Evolutionary conservation across 2,329 filamentous ascomycete genomes (phyloP), one percentile per base, ranked within the genome.

Genomic region (Cercospora zeina): DNA sequence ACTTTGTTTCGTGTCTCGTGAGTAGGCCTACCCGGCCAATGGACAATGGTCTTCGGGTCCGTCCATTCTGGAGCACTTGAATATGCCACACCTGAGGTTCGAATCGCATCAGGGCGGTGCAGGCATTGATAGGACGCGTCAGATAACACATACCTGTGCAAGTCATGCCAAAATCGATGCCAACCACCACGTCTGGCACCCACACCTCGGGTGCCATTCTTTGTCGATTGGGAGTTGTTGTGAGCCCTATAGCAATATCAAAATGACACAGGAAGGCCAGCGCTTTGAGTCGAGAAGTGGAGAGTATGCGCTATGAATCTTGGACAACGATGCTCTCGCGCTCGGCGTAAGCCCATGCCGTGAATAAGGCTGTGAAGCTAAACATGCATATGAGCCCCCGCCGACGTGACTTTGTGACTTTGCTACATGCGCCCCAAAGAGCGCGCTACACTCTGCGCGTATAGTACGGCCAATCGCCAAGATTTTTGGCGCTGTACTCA

Each of bases 1-100:
- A 69, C 67, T 50, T 70, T 70, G 55, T 64, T 67, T n/a, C 54
- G 59, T 4, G 55, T 55, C 58, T 66, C 65, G 34, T 60, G 45
- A 3, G 36, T 50, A 9, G 54, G 55, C 27, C 58, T 62, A 11
- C 68, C 67, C 16, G 67, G 67, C 68, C 68, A 70, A 14, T 63
- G 54, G 37, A 64, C 59, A 27, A 68, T 69, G 6, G 64, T 57
- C 33, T 58, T 69, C 1, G 63, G 64, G 34, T 62, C 62, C 5
- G 37, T 16, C 65, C 66, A 68, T 8, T 70, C 64, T 16, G 64
- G 63, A 8, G 33, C 63, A 19, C 36, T 39, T 14, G 61, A 65
- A 13, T 62, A 68, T 57, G 65, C 65, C 34, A 36, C 34, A 14
- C 34, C 34, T 36, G 1, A 13, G 11, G 34, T 36, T 8, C 1